Base-by-base conservation (phyloP, 164 flowering plant genomes). In the Hamamelis virginiana region DNA sequence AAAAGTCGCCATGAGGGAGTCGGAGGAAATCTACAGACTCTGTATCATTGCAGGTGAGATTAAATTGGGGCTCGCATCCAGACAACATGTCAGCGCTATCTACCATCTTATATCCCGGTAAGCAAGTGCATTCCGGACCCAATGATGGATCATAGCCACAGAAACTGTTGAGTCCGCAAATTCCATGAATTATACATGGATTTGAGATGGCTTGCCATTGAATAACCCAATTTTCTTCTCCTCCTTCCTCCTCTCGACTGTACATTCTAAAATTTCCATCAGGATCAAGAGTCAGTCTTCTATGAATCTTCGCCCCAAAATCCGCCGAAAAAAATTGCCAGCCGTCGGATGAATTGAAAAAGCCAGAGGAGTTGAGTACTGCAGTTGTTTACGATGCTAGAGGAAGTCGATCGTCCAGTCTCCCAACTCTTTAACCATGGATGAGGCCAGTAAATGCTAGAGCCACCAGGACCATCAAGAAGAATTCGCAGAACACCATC, bases 371-470 rank as follows among this genome's bases (percentile, higher is more conserved):
- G 44, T 79, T 69, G 1, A 82, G 38, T 1, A 63, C 15, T 9
- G 82, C 85, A 21, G 25, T 33, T 51, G 44, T 77, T 75, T n/a
- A n/a, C n/a, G n/a, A n/a, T n/a, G n/a, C n/a, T n/a, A n/a, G n/a
- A n/a, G n/a, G n/a, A n/a, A 56, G 65, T 69, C 8, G 52, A 43
- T 47, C 84, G 73, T 1, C 67, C 72, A 43, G 25, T 23, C 0
- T 45, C n/a, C 64, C 62, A 63, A 1, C 43, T 23, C 0, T 11
- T 0, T 13, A 52, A 0, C 51, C 62, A 21, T 0, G 78, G 72
- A 15, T 67, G 21, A 0, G 84, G 88, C 83, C 83, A 82, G 43
- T 75, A 81, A 1, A 76, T 3, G 50, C 78, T 78, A 0, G 85
- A 72, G 3, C 64, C 41, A 19, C 65, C 70, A 0, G 66, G 73